A percentile compares a stretch with the other conserved stretches of the same genome.
phyloP scores from a whole-genome alignment of 75 land plant species.

The Cryptomeria japonica region DNA sequence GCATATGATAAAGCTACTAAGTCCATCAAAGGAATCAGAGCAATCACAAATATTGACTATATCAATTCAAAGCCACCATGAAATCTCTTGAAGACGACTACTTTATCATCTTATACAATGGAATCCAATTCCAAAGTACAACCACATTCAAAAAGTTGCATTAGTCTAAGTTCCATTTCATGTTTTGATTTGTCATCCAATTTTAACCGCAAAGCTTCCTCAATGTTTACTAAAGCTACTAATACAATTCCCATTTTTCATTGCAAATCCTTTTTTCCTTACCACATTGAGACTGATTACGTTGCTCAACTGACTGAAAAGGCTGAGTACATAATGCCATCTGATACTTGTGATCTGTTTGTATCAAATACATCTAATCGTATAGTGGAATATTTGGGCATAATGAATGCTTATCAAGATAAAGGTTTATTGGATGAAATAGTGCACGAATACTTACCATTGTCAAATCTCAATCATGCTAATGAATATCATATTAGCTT shows the following conservation, averaged over 20 bases:
- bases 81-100: background rate
- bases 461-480: too few relatives aligned
- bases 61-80: conserved; percentile 19
- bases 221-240: background rate
- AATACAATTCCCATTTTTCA: too few relatives aligned
- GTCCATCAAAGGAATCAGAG: conserved; percentile 59
- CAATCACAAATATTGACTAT: conserved; percentile 57
- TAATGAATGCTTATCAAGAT: conserved; percentile 17
- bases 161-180: background rate
- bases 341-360: background rate
- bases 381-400: background rate
- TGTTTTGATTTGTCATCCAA: background rate
- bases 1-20: conserved; percentile 66
- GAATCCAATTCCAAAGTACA: background rate
- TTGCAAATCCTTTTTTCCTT: too few relatives aligned
- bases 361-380: background rate
- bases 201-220: background rate
- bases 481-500: background rate
- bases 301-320: too few relatives aligned
- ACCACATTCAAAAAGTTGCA: too few relatives aligned
- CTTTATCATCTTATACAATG: background rate
- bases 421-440: conserved; percentile 43
- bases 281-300: too few relatives aligned
- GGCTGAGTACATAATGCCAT: too few relatives aligned
- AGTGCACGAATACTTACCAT: conserved; percentile 29